Evolutionary conservation across 2,329 filamentous ascomycete species (phyloP).

Genomic region (Talaromyces albobiverticillius): DNA sequence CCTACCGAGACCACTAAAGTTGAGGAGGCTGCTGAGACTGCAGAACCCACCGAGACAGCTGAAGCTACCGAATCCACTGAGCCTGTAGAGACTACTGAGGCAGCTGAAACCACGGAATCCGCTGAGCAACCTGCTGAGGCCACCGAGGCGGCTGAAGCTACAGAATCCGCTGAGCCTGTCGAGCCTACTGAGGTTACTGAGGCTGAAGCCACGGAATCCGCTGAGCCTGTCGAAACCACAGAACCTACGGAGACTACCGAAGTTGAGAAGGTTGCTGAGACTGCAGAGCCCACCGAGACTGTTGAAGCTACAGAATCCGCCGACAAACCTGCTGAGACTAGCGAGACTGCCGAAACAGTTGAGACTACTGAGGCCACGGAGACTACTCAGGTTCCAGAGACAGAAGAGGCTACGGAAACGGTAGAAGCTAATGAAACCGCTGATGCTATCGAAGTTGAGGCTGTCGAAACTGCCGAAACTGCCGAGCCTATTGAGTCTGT

Average conservation of each 20-base stretch:
- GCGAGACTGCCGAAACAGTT: neutral
- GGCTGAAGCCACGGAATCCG: too few relatives aligned
- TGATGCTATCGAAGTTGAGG: neutral
- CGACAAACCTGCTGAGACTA: too few relatives aligned
- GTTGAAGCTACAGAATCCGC: too few relatives aligned
- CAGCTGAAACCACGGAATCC: neutral
- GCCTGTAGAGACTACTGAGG: neutral
- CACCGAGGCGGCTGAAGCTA: neutral
- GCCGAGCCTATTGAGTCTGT: neutral
- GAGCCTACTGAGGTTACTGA: too few relatives aligned
- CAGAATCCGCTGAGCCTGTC: too few relatives aligned
- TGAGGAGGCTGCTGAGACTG: neutral
- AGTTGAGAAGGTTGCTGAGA: too few relatives aligned
- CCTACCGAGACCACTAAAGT: neutral
- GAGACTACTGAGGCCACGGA: too few relatives aligned
- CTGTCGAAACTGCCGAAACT: neutral
- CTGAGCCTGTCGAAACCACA: too few relatives aligned
- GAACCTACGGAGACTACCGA: too few relatives aligned
- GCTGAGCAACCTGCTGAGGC: neutral
- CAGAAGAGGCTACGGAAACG: neutral
- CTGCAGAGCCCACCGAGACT: too few relatives aligned
- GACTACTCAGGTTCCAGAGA: too few relatives aligned
- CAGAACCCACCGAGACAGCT: neutral
- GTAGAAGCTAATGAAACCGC: neutral
- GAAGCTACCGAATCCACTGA: neutral